These are phyloP conservation scores for Tetradesmus obliquus DNA, from an alignment of 139 green algal genomes.

Conservation along the genomic window DNA sequence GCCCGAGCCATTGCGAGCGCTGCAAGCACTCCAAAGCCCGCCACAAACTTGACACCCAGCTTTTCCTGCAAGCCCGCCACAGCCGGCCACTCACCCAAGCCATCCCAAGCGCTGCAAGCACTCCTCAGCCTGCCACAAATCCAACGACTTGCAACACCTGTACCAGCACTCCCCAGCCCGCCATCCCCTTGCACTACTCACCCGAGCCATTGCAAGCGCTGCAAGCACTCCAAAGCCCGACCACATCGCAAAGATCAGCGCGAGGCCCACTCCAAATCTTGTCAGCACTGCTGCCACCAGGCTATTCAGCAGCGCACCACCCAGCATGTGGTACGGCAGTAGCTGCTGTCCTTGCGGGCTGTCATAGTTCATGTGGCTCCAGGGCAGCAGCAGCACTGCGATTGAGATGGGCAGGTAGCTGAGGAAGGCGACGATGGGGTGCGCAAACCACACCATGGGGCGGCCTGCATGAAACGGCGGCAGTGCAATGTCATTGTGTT, in stretches of 20 bases:
- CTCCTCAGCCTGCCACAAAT: no score
- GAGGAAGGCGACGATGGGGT: neutral
- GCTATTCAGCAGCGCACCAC: slow-evolving; percentile 20
- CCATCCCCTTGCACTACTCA: neutral
- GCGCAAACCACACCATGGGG: slow-evolving; percentile 46
- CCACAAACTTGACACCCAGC: no score
- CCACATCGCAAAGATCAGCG: slow-evolving; percentile 40
- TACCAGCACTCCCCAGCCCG: no score
- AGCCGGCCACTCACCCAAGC: no score
- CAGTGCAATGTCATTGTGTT: neutral
- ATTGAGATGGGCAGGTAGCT: slow-evolving; percentile 11
- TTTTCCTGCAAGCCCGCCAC: no score
- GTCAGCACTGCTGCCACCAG: slow-evolving; percentile 2
- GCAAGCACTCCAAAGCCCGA: neutral
- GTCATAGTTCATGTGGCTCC: slow-evolving; percentile 15
- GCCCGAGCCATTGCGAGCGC: neutral
- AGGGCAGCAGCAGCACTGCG: slow-evolving; percentile 18
- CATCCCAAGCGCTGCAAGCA: no score
- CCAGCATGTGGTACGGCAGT: slow-evolving; percentile 40
- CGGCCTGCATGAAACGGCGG: neutral
- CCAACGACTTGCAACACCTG: no score
- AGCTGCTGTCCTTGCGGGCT: neutral
- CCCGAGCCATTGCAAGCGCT: neutral
- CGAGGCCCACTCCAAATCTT: slow-evolving; percentile 5
- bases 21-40: neutral